Base-by-base conservation (phyloP, 345 rosid genomes). In the Eucalyptus polybractea region DNA sequence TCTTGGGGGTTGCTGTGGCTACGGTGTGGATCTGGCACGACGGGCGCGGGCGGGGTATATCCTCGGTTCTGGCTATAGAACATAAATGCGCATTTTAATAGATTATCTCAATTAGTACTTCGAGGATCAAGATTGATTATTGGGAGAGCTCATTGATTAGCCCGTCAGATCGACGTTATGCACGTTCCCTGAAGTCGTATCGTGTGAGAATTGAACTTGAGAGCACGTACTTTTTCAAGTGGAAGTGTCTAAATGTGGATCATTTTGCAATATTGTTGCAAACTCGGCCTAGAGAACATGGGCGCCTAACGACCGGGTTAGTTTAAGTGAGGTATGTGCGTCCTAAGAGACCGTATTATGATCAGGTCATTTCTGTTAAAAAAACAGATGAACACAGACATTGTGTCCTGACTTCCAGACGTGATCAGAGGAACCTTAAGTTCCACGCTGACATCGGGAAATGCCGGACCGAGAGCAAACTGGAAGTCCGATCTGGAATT, bases 371-470 rank as follows among this genome's bases (percentile, higher is more conserved):
- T 40, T 40, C 47, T 76, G 29, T 21, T 6, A 9, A 3, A 53
- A 3, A 53, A 19, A 19, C 58, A 19, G 47, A 76, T 40, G 47
- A 6, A 76, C 0, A 76, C 8, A 40, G 27, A 40, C 47, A 11
- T 76, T 76, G 42, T 76, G 85, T 56, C 42, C 3, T 44, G 1
- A 76, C 47, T 76, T 37, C 83, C 47, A 37, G 2, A 40, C 83
- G 83, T 10, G 8, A 37, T 3, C 42, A 19, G 45, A 76, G 14
- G 1, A 11, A 22, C 47, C 42, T 76, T 21, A 76, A 76, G 15
- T 0, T 37, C 29, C 47, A 40, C 1, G 8, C 47, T 2, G 3
- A 40, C 29, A 6, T 40, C 47, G 5, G 3, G 2, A 76, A 2
- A 40, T 21, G 85, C 16, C 29, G 8, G 85, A 76, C 5, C 14